These are phyloP conservation scores for Trypanosoma conorhini DNA, from an alignment of 208 protist species.

Conservation along the genomic window DNA sequence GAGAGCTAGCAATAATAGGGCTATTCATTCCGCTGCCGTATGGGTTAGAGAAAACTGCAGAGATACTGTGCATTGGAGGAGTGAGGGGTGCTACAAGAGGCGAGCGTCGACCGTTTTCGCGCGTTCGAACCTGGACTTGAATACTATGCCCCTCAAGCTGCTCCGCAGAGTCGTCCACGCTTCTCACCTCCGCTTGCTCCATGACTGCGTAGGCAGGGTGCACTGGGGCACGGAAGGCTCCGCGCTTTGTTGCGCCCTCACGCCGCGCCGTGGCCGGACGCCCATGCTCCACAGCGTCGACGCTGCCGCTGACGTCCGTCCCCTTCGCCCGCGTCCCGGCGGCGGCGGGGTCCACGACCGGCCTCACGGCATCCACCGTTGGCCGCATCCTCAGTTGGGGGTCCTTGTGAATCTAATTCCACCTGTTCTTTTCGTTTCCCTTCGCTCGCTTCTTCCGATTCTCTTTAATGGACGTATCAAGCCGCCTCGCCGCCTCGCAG, in stretches of 20 bases:
- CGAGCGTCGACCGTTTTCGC: conserved; percentile 3
- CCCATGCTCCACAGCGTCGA: not conserved
- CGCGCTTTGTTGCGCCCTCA: not conserved
- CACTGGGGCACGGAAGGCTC: not conserved
- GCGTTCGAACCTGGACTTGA: conserved; percentile 9
- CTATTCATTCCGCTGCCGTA: not conserved
- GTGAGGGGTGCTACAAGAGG: conserved; percentile 4
- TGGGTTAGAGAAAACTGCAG: not conserved
- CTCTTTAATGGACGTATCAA: too few species aligned
- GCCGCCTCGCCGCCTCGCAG: too few species aligned
- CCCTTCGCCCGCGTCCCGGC: not conserved
- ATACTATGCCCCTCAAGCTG: not conserved
- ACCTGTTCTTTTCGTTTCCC: not conserved
- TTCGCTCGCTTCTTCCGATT: not conserved
- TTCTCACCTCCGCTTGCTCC: not conserved
- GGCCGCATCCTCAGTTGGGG: not conserved
- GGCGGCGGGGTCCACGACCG: not conserved
- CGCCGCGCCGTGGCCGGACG: not conserved
- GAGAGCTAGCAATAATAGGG: not conserved
- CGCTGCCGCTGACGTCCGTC: not conserved
- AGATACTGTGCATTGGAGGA: not conserved
- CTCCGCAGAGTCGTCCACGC: not conserved
- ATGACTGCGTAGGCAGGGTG: not conserved
- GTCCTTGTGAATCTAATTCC: too few species aligned
- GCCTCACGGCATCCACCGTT: not conserved